These are phyloP conservation scores for Clohesyomyces aquaticus DNA, from an alignment of 495 filamentous ascomycete genomes.

Conservation along the genomic window DNA sequence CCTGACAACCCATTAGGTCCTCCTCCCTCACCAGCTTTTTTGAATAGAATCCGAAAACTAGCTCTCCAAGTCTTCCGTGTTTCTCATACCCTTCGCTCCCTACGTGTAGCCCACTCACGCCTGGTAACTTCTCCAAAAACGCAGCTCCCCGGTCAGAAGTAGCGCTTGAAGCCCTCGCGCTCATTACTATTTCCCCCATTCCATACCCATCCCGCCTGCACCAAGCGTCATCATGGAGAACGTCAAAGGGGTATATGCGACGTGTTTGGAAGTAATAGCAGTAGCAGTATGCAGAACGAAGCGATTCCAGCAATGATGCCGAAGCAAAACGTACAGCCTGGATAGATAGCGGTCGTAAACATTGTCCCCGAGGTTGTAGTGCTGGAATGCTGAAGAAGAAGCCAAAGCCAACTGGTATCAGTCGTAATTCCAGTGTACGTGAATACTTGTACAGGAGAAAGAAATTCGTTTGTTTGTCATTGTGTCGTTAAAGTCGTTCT, in stretches of 20 bases:
- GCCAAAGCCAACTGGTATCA: neutral
- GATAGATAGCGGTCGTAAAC: neutral
- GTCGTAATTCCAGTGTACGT: neutral
- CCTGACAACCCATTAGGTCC: too few species aligned
- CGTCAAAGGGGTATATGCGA: slow-evolving; percentile 1
- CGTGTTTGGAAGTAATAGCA: neutral
- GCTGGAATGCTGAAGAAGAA: slow-evolving; percentile 1
- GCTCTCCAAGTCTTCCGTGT: neutral
- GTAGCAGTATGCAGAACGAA: neutral
- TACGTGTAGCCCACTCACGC: too few species aligned
- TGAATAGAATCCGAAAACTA: neutral
- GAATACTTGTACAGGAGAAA: neutral
- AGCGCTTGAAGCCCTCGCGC: neutral
- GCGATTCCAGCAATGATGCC: slow-evolving; percentile 2
- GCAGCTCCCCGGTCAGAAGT: neutral
- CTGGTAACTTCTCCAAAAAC: neutral
- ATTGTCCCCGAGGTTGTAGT: neutral
- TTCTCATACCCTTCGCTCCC: too few species aligned
- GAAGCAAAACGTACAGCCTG: slow-evolving; percentile 12
- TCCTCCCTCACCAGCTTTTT: too few species aligned
- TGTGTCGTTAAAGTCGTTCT: too few species aligned
- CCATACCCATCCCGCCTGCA: too few species aligned
- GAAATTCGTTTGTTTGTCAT: neutral
- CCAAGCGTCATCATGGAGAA: neutral
- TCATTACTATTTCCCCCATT: neutral